Conservation (phyloP, 345 rosid genomes). For the Lepidium didymum region DNA sequence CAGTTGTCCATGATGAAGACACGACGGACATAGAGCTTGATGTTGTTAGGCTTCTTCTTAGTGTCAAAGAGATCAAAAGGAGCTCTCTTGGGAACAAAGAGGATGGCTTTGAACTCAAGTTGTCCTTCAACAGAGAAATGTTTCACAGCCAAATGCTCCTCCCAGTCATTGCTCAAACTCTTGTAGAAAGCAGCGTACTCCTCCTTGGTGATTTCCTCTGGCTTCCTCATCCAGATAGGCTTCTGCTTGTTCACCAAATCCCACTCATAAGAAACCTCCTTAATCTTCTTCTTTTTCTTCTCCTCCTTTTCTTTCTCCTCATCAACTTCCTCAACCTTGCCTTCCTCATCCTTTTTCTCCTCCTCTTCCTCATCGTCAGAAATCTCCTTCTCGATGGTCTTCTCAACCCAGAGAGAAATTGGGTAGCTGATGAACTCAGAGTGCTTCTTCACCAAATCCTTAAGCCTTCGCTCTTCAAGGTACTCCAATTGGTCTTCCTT, state of each 20-base stretch:
- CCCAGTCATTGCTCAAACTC: slow-evolving; percentile 93
- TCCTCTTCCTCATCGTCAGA: slow-evolving; percentile 86
- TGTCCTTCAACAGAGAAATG: slow-evolving; percentile 95
- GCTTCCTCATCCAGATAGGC: slow-evolving; percentile 95
- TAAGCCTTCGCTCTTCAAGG: slow-evolving; percentile 78
- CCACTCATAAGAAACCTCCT: slow-evolving; percentile 91
- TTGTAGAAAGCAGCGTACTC: slow-evolving; percentile 92
- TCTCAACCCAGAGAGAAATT: slow-evolving; percentile 80
- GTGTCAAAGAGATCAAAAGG: slow-evolving; percentile 92
- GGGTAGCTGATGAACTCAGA: slow-evolving; percentile 95
- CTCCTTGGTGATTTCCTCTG: slow-evolving; percentile 84
- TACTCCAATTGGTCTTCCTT: slow-evolving; percentile 90
- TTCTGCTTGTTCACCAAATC: slow-evolving; percentile 86
- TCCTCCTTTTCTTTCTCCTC: slow-evolving; percentile 69
- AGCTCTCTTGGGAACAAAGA: slow-evolving; percentile 85
- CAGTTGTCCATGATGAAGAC: slow-evolving; percentile 96
- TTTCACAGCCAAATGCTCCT: slow-evolving; percentile 82
- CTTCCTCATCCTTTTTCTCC: slow-evolving; percentile 84
- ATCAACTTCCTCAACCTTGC: slow-evolving; percentile 71
- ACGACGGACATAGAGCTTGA: slow-evolving; percentile 87
- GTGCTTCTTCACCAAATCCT: slow-evolving; percentile 86
- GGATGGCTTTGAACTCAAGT: slow-evolving; percentile 87
- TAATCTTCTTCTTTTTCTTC: slow-evolving; percentile 85
- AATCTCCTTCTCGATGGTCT: slow-evolving; percentile 81
- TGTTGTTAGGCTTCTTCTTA: slow-evolving; percentile 87